Percentiles rank a stretch among this genome's conserved stretches.
Conservation (phyloP, 192 early-diverging fungal species). For the Backusella tuberculispora region DNA sequence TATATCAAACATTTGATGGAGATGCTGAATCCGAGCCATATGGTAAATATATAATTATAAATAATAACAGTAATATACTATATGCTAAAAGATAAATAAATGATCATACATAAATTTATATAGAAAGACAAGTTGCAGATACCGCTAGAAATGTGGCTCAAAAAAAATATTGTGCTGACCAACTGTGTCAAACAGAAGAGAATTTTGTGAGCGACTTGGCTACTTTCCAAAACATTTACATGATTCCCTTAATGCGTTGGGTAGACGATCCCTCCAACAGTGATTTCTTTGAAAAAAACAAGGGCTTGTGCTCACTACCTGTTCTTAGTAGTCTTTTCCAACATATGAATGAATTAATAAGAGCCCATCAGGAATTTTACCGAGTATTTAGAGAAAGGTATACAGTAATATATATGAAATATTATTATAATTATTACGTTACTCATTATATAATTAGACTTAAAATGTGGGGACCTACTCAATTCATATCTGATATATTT, state of each 20-base stretch:
- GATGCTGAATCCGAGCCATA: slow-evolving; percentile 11
- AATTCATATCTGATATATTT: slow-evolving; percentile 25
- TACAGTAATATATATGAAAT: background rate
- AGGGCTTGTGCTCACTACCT: background rate
- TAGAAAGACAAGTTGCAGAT: slow-evolving; percentile 26
- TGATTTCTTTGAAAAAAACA: background rate
- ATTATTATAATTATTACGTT: background rate
- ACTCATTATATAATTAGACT: slow-evolving; percentile 2
- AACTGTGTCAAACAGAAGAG: slow-evolving; percentile 8
- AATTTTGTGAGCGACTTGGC: background rate
- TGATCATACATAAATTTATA: background rate
- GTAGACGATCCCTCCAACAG: background rate
- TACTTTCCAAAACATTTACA: background rate
- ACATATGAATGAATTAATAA: background rate
- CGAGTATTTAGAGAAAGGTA: slow-evolving; percentile 16
- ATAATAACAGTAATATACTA: background rate
- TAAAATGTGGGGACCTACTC: slow-evolving; percentile 26
- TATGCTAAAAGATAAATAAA: background rate
- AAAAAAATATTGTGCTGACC: slow-evolving; percentile 8
- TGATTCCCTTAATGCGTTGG: background rate
- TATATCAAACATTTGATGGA: slow-evolving; percentile 11
- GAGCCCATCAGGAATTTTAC: background rate
- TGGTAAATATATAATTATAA: slow-evolving; percentile 2
- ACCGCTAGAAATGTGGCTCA: slow-evolving; percentile 25
- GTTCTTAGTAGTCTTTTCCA: slow-evolving; percentile 7